Evolutionary conservation across 2,329 filamentous ascomycete genomes (phyloP), one percentile per base, ranked within the genome.

Genomic region (Thielaviopsis populi): DNA sequence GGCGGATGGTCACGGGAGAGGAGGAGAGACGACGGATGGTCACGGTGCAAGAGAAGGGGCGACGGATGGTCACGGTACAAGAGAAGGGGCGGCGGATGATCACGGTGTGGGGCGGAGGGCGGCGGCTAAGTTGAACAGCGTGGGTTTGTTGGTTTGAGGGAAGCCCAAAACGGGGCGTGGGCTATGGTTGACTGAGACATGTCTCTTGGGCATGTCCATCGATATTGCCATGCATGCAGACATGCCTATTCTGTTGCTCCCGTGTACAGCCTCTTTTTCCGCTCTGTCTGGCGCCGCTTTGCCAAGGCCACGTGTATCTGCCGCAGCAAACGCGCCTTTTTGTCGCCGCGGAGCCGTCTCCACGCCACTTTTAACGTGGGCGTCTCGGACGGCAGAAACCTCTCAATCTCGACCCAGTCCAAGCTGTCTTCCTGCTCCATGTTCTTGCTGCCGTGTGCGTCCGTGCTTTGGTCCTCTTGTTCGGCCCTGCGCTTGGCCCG

Each of bases 401-500:
- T 69, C 56, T 66, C 63, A 62, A 59, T 68, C 62, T 60, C 40
- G 7, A 43, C 54, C 24, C 59, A 61, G 22, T 62, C 69, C 63
- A 67, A 70, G 27, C 68, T 68, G 13, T 67, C 62, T 3, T 1
- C 17, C 68, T 58, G 48, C 3, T 1, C 8, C 15, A 27, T 42
- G 24, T 43, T 10, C 4, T 71, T 69, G 2, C 15, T 43, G 40
- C 62, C 53, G 17, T 54, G 40, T 3, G 48, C 40, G 19, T 56
- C 37, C 19, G 37, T 46, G 70, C 69, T 27, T 71, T 70, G 19
- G 17, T 58, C 33, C 48, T 40, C 56, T 17, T 4, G n/a, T 65
- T 77, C 76, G 8, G 77, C 77, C 65, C 79, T 75, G 66, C 76
- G 30, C 10, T 53, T 19, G 13, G 37, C 59, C 13, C 53, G 40